Base-by-base conservation (phyloP, 306 rosid genomes). In the Fragaria nilgerrensis region DNA sequence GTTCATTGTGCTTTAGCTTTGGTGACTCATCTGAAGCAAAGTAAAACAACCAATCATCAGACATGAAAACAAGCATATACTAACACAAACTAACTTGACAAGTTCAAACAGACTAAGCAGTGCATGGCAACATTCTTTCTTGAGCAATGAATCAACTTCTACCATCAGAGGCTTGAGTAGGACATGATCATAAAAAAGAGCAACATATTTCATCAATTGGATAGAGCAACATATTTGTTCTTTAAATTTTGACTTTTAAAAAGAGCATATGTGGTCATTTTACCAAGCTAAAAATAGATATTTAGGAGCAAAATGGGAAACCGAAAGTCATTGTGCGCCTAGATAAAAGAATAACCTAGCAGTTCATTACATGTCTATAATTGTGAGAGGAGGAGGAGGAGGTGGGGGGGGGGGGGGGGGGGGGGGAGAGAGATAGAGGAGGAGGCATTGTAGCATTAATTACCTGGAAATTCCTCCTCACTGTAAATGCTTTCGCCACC, bases 401-500 rank as follows among this genome's bases (percentile, higher is more conserved):
- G n/a, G n/a, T n/a, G 37, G 4, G 37, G 4, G 3, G 3, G 4
- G 37, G 37, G 5, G 37, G 37, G 37, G 0, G 37, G 37, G 37
- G 29, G 29, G 29, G 29, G 29, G 25, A n/a, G n/a, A 43, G 23
- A 10, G 49, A 44, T 66, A 76, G 9, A 20, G 47, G 43, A 47
- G 36, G 23, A 49, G 5, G 20, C 67, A 72, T 14, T 58, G 23
- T 70, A 39, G 49, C 49, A 76, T 52, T 70, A 41, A 84, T 87
- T 72, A 95, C 99, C 99, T 81, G 97, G 99, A 81, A 95, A 92
- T 78, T 89, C 84, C 1, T 89, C 86, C 0, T 75, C 86, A 15
- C 94, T 96, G 29, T 95, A 95, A 78, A 95, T 92, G 87, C 99
- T 92, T 87, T 95, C 99, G 72, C 99, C 99, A 78, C 89, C 90